Evolutionary conservation across 441 rosid genomes (phyloP).

Genomic region (Populus trichocarpa): DNA sequence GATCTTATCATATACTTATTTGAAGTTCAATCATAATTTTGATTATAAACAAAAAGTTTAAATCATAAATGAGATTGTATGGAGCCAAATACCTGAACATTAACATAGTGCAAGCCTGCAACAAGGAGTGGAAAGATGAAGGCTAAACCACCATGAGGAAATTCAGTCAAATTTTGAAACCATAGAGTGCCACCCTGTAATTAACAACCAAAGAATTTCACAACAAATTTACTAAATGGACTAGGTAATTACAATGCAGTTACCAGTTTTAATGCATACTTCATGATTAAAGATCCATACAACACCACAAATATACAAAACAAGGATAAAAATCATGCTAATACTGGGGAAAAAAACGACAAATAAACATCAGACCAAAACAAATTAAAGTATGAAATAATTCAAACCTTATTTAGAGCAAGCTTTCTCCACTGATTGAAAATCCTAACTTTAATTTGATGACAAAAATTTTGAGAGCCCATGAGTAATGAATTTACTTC

Average conservation of each 20-base stretch:
- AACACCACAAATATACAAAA: background rate
- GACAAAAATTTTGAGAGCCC: background rate
- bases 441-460: background rate
- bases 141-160: conserved; percentile 57
- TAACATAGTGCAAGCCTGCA: conserved; percentile 69
- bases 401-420: background rate
- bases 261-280: background rate
- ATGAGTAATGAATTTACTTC: background rate
- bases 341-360: too few relatives aligned
- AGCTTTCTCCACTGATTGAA: background rate
- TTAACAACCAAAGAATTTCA: conserved; percentile 19
- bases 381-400: background rate
- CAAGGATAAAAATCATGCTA: background rate
- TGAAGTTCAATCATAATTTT: background rate
- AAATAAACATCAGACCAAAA: too few relatives aligned
- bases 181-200: conserved; percentile 92
- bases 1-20: background rate
- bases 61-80: background rate
- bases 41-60: background rate
- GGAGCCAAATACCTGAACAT: conserved; percentile 59
- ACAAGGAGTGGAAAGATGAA: conserved; percentile 69
- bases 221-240: background rate
- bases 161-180: conserved; percentile 83
- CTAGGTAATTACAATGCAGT: background rate
- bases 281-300: background rate